Conservation (phyloP, 2,329 filamentous ascomycete species). For the Monascus ruber region DNA sequence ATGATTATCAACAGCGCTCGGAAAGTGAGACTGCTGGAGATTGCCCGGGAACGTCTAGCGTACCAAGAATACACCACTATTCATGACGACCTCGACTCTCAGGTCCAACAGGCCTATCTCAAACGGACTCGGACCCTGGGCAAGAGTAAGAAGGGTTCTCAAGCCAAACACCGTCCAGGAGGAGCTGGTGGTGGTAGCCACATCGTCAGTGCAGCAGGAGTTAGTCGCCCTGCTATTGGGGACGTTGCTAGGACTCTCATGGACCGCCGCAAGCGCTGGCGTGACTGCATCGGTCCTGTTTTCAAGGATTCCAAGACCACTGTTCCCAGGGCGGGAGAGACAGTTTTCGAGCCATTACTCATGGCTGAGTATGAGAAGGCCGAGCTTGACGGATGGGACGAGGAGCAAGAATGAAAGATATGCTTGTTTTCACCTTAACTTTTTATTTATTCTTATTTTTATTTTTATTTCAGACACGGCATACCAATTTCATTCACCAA, state of each 20-base stretch:
- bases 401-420: constrained; percentile 52
- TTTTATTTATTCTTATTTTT: constrained; percentile 3
- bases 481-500: too few species aligned
- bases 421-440: constrained; percentile 1
- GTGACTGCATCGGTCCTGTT: constrained; percentile 77
- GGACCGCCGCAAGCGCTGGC: constrained; percentile 83
- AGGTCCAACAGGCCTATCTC: constrained; percentile 88
- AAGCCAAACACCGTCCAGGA: constrained; percentile 46
- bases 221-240: constrained; percentile 57
- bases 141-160: constrained; percentile 80
- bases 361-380: constrained; percentile 65
- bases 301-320: constrained; percentile 72
- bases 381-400: constrained; percentile 73
- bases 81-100: constrained; percentile 86
- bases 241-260: constrained; percentile 85
- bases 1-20: constrained; percentile 82
- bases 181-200: constrained; percentile 64
- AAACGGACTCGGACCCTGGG: constrained; percentile 91
- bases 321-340: constrained; percentile 57
- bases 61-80: constrained; percentile 96
- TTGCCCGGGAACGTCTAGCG: constrained; percentile 86
- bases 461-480: background rate
- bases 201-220: constrained; percentile 24
- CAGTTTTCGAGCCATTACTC: constrained; percentile 61
- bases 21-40: constrained; percentile 73